Conservation (phyloP, 805 yeast species). For the Isabelozyma gotoi region DNA sequence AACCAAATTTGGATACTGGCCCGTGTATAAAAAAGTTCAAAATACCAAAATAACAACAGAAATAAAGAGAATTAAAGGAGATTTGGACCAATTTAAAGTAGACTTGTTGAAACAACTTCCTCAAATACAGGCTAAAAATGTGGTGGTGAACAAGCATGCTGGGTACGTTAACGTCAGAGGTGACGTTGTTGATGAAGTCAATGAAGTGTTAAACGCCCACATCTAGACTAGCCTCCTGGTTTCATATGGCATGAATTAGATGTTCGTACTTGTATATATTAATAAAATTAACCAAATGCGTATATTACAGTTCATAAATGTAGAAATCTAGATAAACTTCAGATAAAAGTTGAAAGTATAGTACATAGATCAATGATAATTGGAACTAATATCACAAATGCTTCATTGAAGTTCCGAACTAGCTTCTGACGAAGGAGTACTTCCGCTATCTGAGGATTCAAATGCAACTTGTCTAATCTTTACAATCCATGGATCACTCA, state of each 20-base stretch:
- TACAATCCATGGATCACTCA: slow-evolving; percentile 88
- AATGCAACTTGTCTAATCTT: slow-evolving; percentile 70
- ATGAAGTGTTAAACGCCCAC: slow-evolving; percentile 21
- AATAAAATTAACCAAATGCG: no score
- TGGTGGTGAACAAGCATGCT: slow-evolving; percentile 30
- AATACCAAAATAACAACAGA: slow-evolving; percentile 70
- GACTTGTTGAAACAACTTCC: slow-evolving; percentile 59
- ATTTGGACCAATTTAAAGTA: slow-evolving; percentile 59
- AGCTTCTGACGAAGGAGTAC: slow-evolving; percentile 36
- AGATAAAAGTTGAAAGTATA: no score
- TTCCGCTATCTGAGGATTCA: slow-evolving; percentile 34
- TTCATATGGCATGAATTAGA: no score
- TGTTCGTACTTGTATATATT: neutral
- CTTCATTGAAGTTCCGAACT: slow-evolving; percentile 6
- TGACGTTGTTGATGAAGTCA: slow-evolving; percentile 31
- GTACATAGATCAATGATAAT: neutral
- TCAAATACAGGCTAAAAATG: slow-evolving; percentile 38
- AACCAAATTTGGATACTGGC: slow-evolving; percentile 66
- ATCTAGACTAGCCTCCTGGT: no score
- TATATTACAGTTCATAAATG: neutral
- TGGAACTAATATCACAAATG: neutral
- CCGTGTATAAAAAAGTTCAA: slow-evolving; percentile 74
- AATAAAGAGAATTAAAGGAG: slow-evolving; percentile 69
- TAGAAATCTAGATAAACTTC: no score
- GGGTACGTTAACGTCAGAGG: slow-evolving; percentile 44